phyloP scores from a whole-genome alignment of 2,329 filamentous ascomycete species.

The Ustilaginoidea virens region DNA sequence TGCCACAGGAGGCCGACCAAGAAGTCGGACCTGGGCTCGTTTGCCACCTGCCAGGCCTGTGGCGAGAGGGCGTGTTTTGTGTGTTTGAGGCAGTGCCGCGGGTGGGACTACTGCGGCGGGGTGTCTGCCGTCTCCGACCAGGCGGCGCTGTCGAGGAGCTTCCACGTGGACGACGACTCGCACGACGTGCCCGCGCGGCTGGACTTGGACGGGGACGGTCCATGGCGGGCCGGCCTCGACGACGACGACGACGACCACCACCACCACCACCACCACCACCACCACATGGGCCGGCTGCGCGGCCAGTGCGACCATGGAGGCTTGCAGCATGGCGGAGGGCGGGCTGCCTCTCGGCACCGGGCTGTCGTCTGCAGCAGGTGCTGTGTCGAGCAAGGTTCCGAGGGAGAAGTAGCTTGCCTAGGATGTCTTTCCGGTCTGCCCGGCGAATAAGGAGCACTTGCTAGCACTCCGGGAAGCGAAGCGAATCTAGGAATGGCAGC shows the following conservation, averaged over 20 bases:
- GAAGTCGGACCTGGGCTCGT: conserved; percentile 50
- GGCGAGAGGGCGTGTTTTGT: conserved; percentile 48
- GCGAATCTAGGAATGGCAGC: too few relatives aligned
- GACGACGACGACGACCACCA: not conserved
- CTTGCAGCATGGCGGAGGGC: conserved; percentile 12
- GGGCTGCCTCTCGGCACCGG: conserved; percentile 28
- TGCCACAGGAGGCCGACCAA: conserved; percentile 51
- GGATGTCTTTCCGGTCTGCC: conserved; percentile 39
- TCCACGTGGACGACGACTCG: conserved; percentile 35
- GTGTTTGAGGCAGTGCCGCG: conserved; percentile 49
- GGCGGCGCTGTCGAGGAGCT: conserved; percentile 26
- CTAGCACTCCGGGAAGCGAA: too few relatives aligned
- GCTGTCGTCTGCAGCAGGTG: conserved; percentile 50
- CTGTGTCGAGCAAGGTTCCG: conserved; percentile 47
- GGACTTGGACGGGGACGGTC: too few relatives aligned
- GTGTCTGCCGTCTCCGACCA: conserved; percentile 14
- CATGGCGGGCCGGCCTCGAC: too few relatives aligned
- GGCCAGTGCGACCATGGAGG: conserved; percentile 2
- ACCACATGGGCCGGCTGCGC: not conserved
- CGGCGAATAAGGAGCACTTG: conserved; percentile 17
- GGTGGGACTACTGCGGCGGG: conserved; percentile 20
- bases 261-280: conserved; percentile 2
- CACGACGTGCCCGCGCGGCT: conserved; percentile 16
- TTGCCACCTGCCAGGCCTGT: conserved; percentile 48
- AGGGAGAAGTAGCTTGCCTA: conserved; percentile 52